phyloP scores from a whole-genome alignment of 1,284 basidiomycete species.

The Pseudozyma sp. region DNA sequence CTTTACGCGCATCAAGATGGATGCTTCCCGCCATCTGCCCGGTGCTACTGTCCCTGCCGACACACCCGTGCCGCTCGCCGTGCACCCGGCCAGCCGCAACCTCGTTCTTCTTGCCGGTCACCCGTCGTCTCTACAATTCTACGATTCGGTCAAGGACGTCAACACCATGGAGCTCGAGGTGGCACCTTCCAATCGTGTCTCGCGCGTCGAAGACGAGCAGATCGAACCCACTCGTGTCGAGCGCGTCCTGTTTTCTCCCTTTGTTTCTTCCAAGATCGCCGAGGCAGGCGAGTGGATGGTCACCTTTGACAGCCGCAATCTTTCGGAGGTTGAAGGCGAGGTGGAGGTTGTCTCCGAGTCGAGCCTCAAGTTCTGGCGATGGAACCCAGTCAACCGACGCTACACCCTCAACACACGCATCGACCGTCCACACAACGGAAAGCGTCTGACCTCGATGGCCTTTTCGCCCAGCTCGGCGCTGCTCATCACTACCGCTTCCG shows the following conservation, averaged over 20 bases:
- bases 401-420: conserved; percentile 82
- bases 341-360: conserved; percentile 77
- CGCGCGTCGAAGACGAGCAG: conserved; percentile 81
- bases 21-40: conserved; percentile 54
- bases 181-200: conserved; percentile 90
- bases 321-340: conserved; percentile 22
- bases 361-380: conserved; percentile 90
- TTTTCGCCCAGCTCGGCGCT: conserved; percentile 73
- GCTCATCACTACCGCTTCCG: conserved; percentile 77
- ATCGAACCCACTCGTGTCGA: conserved; percentile 84
- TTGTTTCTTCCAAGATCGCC: conserved; percentile 22
- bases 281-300: conserved; percentile 82
- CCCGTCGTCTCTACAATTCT: conserved; percentile 91
- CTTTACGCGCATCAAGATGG: conserved; percentile 81
- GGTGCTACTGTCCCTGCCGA: conserved; percentile 13
- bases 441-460: conserved; percentile 76
- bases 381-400: conserved; percentile 73
- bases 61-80: conserved; percentile 54
- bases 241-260: conserved; percentile 75
- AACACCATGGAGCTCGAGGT: conserved; percentile 90
- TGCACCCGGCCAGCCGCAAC: conserved; percentile 59
- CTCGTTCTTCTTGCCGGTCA: conserved; percentile 88
- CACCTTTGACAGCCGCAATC: conserved; percentile 80
- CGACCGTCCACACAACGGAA: conserved; percentile 84
- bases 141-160: conserved; percentile 79